A percentile compares a stretch with the other conserved stretches of the same genome.
These are phyloP conservation scores for Candida loeiensis DNA, from an alignment of 805 yeast genomes.

Conservation along the genomic window DNA sequence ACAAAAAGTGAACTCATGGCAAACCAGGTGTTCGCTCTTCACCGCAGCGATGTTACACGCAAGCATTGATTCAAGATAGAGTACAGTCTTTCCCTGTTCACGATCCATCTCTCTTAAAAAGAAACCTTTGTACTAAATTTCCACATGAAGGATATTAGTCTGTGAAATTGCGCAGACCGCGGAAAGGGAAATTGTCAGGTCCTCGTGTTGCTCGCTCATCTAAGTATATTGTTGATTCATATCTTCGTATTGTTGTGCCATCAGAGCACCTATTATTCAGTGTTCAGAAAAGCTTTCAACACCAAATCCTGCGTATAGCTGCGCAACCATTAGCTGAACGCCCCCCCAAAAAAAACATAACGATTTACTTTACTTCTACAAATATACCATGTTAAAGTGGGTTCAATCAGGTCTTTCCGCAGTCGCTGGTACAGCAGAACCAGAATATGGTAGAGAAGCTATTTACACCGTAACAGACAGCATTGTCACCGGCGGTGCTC, in stretches of 20 bases:
- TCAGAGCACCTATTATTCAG: no score
- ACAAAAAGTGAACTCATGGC: background rate
- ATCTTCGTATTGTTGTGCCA: no score
- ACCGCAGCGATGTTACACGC: background rate
- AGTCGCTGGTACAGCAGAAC: slow-evolving; percentile 95
- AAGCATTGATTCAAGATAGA: background rate
- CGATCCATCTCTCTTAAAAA: no score
- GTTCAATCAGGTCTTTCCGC: slow-evolving; percentile 86
- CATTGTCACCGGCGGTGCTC: slow-evolving; percentile 38
- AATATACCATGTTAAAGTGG: slow-evolving; percentile 71
- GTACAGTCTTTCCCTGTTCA: no score
- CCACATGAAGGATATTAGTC: no score
- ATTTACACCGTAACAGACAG: slow-evolving; percentile 76
- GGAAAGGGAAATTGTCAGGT: no score
- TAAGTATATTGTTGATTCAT: no score
- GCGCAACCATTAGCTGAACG: background rate
- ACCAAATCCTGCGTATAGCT: background rate
- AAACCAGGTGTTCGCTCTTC: background rate
- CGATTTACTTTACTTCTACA: slow-evolving; percentile 3
- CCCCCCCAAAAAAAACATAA: slow-evolving; percentile 3
- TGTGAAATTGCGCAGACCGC: no score
- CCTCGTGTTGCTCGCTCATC: no score
- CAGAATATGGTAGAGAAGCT: slow-evolving; percentile 91
- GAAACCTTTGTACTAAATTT: no score
- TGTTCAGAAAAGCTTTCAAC: no score